Conservation (phyloP, 768 basidiomycete genomes). For the Dacryopinax spathularia region DNA sequence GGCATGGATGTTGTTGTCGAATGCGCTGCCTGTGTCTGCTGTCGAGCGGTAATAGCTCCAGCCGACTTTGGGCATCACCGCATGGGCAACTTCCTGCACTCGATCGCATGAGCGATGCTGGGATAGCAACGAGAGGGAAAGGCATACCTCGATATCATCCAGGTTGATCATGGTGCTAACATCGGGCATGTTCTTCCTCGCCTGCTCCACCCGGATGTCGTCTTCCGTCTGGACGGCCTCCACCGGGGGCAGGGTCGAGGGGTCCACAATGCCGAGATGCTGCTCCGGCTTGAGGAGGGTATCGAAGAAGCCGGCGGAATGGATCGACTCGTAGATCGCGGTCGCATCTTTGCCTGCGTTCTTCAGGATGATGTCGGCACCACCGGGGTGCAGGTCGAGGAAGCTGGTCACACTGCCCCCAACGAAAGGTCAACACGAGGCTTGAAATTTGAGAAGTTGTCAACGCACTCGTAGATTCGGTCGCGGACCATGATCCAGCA, state of each 20-base stretch:
- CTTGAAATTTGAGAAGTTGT: neutral
- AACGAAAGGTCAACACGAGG: neutral
- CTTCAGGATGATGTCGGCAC: constrained; percentile 20
- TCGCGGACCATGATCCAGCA: constrained; percentile 22
- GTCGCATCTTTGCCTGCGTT: constrained; percentile 27
- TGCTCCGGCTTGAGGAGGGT: constrained; percentile 18
- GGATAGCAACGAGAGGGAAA: neutral
- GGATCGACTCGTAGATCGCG: constrained; percentile 24
- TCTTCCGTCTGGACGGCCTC: constrained; percentile 19
- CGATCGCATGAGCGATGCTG: neutral
- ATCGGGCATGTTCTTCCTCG: constrained; percentile 19
- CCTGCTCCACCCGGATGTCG: constrained; percentile 20
- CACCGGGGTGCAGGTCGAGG: constrained; percentile 25
- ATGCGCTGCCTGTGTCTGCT: constrained; percentile 7
- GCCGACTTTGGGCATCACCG: constrained; percentile 24
- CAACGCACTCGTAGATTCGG: constrained; percentile 12
- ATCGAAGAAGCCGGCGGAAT: constrained; percentile 25
- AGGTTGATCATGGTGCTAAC: constrained; percentile 24
- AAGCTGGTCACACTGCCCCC: constrained; percentile 23
- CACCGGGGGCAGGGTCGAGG: constrained; percentile 16
- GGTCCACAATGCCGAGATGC: constrained; percentile 26
- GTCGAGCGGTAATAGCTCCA: constrained; percentile 26
- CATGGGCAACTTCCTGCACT: constrained; percentile 20
- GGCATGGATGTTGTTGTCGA: neutral
- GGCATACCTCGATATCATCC: constrained; percentile 23